These are phyloP conservation scores for Saturnispora kantuleensis DNA, from an alignment of 805 yeast genomes.

Conservation along the genomic window DNA sequence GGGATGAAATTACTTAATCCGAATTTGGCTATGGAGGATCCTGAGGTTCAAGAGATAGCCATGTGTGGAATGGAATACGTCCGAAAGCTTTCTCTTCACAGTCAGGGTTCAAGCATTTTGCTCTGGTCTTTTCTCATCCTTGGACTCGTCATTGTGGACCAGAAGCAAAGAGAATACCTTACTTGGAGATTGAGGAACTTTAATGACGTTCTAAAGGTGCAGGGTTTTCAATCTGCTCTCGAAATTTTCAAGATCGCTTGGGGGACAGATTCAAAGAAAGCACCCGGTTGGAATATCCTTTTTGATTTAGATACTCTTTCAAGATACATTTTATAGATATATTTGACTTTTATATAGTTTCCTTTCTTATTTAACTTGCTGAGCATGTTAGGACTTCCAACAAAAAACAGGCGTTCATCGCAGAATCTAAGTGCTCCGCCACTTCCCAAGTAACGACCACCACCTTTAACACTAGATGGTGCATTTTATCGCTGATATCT, in stretches of 20 bases:
- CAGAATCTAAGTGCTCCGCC: too few species aligned
- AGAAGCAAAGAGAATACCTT: constrained; percentile 13
- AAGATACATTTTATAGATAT: too few species aligned
- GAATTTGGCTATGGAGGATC: constrained; percentile 2
- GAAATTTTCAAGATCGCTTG: constrained; percentile 13
- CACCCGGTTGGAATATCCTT: constrained; percentile 5
- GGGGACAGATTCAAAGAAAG: constrained; percentile 7
- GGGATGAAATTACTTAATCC: constrained; percentile 12
- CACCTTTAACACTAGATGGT: too few species aligned
- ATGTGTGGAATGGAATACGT: constrained; percentile 9
- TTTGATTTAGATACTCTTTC: background rate
- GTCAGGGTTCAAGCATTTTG: constrained; percentile 11
- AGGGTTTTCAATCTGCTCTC: constrained; percentile 9
- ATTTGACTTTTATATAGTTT: background rate
- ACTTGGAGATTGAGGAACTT: constrained; percentile 10
- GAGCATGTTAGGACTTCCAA: too few species aligned
- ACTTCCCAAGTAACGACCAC: too few species aligned
- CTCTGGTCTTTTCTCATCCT: constrained; percentile 16
- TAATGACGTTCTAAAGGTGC: constrained; percentile 9
- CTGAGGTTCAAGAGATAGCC: constrained; percentile 8
- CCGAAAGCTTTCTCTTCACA: constrained; percentile 9
- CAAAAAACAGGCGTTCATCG: too few species aligned
- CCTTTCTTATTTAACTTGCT: background rate
- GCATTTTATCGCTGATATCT: too few species aligned
- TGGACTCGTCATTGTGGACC: constrained; percentile 11